Evolutionary conservation across 1,284 basidiomycete species (phyloP).

Genomic region (Naganishia cerealis): DNA sequence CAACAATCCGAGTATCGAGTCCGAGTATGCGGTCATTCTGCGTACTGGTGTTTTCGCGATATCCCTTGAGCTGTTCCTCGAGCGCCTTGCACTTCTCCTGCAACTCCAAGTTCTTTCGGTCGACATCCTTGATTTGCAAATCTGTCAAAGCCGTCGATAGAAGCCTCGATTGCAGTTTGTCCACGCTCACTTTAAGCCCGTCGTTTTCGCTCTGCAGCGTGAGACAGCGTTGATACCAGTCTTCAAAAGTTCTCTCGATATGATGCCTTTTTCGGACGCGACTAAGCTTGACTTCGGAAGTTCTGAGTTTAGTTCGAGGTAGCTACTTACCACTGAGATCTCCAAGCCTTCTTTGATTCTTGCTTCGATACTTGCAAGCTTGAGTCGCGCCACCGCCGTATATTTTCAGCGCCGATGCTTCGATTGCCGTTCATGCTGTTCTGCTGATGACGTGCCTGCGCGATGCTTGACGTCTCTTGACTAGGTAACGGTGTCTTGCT

Average conservation of each 20-base stretch:
- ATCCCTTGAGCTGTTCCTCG: constrained; percentile 1
- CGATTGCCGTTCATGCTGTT: background rate
- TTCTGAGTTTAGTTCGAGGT: background rate
- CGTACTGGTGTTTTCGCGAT: background rate
- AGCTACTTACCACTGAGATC: background rate
- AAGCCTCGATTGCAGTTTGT: constrained; percentile 3
- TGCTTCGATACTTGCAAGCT: background rate
- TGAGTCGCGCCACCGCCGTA: background rate
- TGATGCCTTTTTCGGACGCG: background rate
- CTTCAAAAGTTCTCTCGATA: constrained; percentile 8
- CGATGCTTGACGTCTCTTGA: background rate
- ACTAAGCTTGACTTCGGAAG: background rate
- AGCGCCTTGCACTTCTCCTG: background rate
- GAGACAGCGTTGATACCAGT: background rate
- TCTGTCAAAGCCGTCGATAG: background rate
- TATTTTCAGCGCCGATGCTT: background rate
- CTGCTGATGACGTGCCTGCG: background rate
- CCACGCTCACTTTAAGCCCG: background rate
- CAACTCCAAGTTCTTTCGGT: background rate
- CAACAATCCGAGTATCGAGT: background rate
- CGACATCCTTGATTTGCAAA: background rate
- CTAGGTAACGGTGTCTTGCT: background rate
- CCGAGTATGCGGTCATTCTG: background rate
- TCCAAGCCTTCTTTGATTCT: background rate
- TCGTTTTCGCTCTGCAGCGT: background rate